Percentiles rank a stretch among this genome's conserved stretches.
Conservation (phyloP, 1,284 basidiomycete species). For the Irpex lacteus region DNA sequence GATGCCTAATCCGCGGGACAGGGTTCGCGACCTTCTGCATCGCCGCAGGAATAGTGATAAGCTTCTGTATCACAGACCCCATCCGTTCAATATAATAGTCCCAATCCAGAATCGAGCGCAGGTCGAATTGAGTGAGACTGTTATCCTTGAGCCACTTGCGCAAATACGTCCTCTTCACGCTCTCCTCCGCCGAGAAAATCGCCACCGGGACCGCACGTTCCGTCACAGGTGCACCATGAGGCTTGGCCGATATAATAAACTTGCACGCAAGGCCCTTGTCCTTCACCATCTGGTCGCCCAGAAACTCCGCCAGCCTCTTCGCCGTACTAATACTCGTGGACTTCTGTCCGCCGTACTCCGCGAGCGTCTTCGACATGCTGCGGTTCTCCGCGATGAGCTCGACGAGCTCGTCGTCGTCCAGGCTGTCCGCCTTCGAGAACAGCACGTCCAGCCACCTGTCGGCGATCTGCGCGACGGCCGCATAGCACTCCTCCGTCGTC, state of each 20-base stretch:
- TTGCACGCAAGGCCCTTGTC: constrained; percentile 99
- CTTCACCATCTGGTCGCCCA: constrained; percentile 99
- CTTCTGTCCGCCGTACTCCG: constrained; percentile 96
- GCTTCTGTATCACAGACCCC: constrained; percentile 97
- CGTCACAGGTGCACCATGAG: constrained; percentile 92
- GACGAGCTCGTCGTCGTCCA: constrained; percentile 91
- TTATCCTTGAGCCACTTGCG: constrained; percentile 98
- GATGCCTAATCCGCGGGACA: constrained; percentile 93
- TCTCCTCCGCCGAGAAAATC: constrained; percentile 95
- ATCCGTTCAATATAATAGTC: constrained; percentile 97
- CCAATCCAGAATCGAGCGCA: constrained; percentile 97
- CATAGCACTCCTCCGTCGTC: constrained; percentile 95
- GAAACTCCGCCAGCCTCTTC: constrained; percentile 91
- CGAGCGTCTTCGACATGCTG: constrained; percentile 96
- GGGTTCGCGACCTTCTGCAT: constrained; percentile 98
- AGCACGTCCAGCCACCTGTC: constrained; percentile 98
- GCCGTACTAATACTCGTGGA: constrained; percentile 99
- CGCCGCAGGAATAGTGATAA: constrained; percentile 99
- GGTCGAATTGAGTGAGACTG: constrained; percentile 84
- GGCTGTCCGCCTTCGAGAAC: constrained; percentile 80
- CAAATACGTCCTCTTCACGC: constrained; percentile 87
- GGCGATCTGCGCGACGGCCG: constrained; percentile 90
- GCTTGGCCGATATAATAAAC: constrained; percentile 97
- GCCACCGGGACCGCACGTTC: constrained; percentile 98
- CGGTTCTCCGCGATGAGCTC: constrained; percentile 99